Evolutionary conservation across 1,139 yeast genomes (phyloP).

Genomic region (Hansenula sp.): DNA sequence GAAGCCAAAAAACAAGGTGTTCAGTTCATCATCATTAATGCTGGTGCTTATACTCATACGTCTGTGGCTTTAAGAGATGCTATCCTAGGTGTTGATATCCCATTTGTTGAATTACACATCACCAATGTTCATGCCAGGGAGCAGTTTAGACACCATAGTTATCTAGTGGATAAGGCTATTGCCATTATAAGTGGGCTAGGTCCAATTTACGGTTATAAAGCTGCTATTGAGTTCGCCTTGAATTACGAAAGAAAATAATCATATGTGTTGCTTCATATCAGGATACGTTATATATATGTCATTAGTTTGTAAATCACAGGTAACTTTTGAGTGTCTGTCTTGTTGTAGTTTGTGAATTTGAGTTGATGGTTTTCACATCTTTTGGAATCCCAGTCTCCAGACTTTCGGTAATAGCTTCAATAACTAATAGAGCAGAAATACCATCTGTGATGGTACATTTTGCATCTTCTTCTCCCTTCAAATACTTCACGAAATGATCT

Average conservation of each 20-base stretch:
- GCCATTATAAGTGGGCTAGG: conserved; percentile 48
- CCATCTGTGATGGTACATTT: conserved; percentile 14
- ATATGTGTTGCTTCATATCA: too few species aligned
- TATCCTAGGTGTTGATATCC: conserved; percentile 42
- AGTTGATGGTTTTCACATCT: background rate
- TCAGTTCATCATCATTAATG: conserved; percentile 38
- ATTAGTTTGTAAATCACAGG: too few species aligned
- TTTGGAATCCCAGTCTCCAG: conserved; percentile 6
- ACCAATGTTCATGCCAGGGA: conserved; percentile 49
- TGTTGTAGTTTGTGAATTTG: background rate
- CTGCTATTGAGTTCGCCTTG: conserved; percentile 42
- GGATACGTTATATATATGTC: too few species aligned
- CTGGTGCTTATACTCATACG: conserved; percentile 51
- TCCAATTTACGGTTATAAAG: conserved; percentile 43
- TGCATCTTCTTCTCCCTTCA: conserved; percentile 8
- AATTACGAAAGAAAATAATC: conserved; percentile 27
- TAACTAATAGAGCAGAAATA: conserved; percentile 12
- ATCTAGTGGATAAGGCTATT: conserved; percentile 44
- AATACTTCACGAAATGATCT: conserved; percentile 11
- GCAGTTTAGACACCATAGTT: conserved; percentile 46
- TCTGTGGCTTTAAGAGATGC: conserved; percentile 49
- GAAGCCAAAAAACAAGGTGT: conserved; percentile 35
- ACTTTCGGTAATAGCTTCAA: conserved; percentile 13
- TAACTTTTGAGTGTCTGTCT: background rate
- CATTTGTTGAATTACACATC: conserved; percentile 46